Conservation (phyloP, 164 flowering plant genomes). For the Chimonanthus salicifolius region DNA sequence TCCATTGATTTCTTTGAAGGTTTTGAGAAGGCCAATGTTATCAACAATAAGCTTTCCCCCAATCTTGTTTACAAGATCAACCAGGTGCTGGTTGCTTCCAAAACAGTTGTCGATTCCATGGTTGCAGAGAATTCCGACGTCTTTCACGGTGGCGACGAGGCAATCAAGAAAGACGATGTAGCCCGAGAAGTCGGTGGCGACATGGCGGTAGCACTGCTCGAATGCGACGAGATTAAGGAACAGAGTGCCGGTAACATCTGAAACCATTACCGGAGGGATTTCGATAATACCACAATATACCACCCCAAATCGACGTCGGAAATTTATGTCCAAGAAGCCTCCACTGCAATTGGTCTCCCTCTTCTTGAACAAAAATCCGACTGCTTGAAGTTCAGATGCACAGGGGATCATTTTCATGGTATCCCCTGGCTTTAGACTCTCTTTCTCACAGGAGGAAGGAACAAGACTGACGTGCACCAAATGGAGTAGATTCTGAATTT, state of each 20-base stretch:
- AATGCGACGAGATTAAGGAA: conserved; percentile 75
- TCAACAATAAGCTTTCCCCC: conserved; percentile 39
- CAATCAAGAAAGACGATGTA: no score
- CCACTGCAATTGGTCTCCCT: conserved; percentile 61
- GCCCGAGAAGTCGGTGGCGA: no score
- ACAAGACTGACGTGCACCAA: not conserved
- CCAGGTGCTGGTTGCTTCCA: conserved; percentile 71
- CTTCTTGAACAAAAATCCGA: conserved; percentile 53
- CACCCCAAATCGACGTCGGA: conserved; percentile 31
- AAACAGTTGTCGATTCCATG: conserved; percentile 74
- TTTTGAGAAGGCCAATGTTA: conserved; percentile 46
- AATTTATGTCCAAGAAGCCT: conserved; percentile 71
- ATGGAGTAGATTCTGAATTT: not conserved
- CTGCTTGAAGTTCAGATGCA: conserved; percentile 29
- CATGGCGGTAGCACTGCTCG: no score
- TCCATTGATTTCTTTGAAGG: conserved; percentile 53
- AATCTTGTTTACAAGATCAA: conserved; percentile 64
- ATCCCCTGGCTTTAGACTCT: not conserved
- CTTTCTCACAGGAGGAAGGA: not conserved
- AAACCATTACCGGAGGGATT: conserved; percentile 44
- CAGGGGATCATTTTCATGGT: conserved; percentile 40
- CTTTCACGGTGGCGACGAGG: no score
- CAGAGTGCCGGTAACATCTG: conserved; percentile 41
- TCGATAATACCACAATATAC: conserved; percentile 47
- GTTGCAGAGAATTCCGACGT: conserved; percentile 70